These are phyloP conservation scores for Paralagenidium karlingii DNA, from an alignment of 352 stramenopile species.

Conservation along the genomic window DNA sequence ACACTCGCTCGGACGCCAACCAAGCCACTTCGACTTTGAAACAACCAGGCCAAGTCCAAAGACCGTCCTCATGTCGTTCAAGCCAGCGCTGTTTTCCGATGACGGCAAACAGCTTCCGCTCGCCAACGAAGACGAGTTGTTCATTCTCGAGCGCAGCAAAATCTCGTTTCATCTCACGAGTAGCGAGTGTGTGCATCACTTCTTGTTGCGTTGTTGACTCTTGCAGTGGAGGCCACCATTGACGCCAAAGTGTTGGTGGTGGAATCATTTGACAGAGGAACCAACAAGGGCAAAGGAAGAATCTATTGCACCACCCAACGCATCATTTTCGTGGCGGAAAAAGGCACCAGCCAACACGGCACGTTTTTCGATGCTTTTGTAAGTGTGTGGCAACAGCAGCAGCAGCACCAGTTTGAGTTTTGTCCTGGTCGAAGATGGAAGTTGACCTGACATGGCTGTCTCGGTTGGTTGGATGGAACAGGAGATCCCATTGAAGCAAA, in stretches of 20 bases:
- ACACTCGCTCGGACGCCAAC: no score
- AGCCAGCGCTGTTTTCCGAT: conserved; percentile 50
- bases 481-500: conserved; percentile 66
- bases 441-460: no score
- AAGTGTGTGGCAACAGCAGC: conserved; percentile 5
- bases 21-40: no score
- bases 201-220: background rate
- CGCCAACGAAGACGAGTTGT: conserved; percentile 67
- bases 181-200: conserved; percentile 20
- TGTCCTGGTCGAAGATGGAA: no score
- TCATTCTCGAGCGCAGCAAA: conserved; percentile 68
- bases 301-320: conserved; percentile 80
- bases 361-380: conserved; percentile 65
- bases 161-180: conserved; percentile 66
- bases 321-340: conserved; percentile 77
- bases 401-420: no score
- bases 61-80: conserved; percentile 76
- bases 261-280: no score
- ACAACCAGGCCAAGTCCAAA: no score
- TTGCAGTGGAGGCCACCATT: background rate
- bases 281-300: conserved; percentile 62
- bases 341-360: conserved; percentile 42
- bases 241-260: no score
- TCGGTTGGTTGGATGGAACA: no score
- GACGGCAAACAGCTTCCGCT: conserved; percentile 65